A percentile compares a stretch with the other conserved stretches of the same genome.
Conservation (phyloP, 1,139 yeast species). For the Kodamaea suecica region DNA sequence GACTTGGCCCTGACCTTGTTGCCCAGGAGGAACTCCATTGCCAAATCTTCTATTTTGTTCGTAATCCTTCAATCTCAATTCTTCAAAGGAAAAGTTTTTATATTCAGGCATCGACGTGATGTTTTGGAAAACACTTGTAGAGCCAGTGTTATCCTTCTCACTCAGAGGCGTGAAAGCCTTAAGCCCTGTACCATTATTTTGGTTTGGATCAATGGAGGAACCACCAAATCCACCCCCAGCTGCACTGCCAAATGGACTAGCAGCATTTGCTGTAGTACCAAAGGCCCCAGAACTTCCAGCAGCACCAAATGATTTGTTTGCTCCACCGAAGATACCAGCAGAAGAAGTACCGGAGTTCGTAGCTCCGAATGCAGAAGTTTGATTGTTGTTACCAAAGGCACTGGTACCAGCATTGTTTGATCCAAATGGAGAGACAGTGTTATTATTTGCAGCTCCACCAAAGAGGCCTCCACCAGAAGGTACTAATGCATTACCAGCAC, state of each 20-base stretch:
- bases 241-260: conserved; percentile 27
- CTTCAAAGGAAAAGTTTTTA: conserved; percentile 76
- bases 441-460: conserved; percentile 14
- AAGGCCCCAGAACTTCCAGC: conserved; percentile 12
- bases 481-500: conserved; percentile 10
- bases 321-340: conserved; percentile 26
- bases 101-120: conserved; percentile 91
- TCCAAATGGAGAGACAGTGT: conserved; percentile 26
- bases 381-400: conserved; percentile 15
- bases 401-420: conserved; percentile 27
- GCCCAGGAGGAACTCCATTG: conserved; percentile 21
- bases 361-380: conserved; percentile 25
- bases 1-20: conserved; percentile 14
- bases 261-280: conserved; percentile 18
- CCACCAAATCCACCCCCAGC: conserved; percentile 31
- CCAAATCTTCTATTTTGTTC: conserved; percentile 68
- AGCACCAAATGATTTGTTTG: conserved; percentile 25
- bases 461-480: conserved; percentile 7
- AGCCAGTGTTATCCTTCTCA: conserved; percentile 71
- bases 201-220: conserved; percentile 30
- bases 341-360: conserved; percentile 15
- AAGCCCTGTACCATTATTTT: conserved; percentile 67
- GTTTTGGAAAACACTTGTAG: conserved; percentile 64
- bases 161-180: conserved; percentile 62
- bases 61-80: conserved; percentile 85